phyloP scores from a whole-genome alignment of 2,329 filamentous ascomycete species.

The Talaromyces sp. region DNA sequence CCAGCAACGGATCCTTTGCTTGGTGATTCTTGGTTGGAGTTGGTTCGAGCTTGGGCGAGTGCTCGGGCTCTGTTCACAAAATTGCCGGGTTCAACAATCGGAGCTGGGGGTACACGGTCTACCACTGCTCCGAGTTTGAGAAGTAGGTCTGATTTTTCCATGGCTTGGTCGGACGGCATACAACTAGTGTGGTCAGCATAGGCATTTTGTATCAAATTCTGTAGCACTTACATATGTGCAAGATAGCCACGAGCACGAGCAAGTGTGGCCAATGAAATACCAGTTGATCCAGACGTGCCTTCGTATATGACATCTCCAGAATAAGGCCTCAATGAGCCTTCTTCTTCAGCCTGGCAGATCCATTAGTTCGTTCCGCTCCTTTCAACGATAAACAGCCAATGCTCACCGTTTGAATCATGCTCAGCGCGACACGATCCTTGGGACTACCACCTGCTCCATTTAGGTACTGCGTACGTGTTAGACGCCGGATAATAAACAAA shows the following conservation, averaged over 20 bases:
- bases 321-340: constrained; percentile 68
- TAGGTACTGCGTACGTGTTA: constrained; percentile 56
- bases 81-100: constrained; percentile 87
- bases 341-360: constrained; percentile 62
- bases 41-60: constrained; percentile 69
- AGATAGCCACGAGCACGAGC: constrained; percentile 83
- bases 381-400: not conserved
- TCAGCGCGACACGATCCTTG: constrained; percentile 90
- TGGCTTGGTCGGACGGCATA: constrained; percentile 88
- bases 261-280: constrained; percentile 87
- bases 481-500: not conserved
- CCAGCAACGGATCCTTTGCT: constrained; percentile 8
- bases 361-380: not conserved
- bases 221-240: constrained; percentile 66
- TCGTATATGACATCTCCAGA: constrained; percentile 95
- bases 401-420: constrained; percentile 66
- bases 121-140: constrained; percentile 87
- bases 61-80: constrained; percentile 87
- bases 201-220: not conserved
- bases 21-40: constrained; percentile 17
- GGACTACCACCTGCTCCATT: constrained; percentile 92
- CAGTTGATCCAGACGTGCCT: constrained; percentile 92
- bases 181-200: constrained; percentile 44
- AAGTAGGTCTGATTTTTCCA: constrained; percentile 84
- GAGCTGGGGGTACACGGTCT: constrained; percentile 81